Conservation (phyloP, 495 filamentous ascomycete genomes). For the Penicillium macrosclerotiorum region DNA sequence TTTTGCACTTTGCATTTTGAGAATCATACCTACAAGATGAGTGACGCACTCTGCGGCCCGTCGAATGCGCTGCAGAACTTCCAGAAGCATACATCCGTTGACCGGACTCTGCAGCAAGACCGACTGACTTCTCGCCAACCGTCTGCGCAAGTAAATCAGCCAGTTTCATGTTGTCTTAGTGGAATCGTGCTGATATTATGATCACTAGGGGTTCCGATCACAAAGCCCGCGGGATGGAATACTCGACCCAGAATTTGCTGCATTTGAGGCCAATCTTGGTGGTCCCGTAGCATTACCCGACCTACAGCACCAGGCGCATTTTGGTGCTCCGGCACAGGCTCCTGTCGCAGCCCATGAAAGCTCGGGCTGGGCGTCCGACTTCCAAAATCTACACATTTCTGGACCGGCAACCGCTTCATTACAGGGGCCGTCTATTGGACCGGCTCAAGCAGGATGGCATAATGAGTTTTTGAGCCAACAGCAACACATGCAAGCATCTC, state of each 20-base stretch:
- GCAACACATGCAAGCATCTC: conserved; percentile 24
- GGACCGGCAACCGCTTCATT: conserved; percentile 35
- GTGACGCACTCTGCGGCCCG: conserved; percentile 82
- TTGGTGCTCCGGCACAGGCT: conserved; percentile 17
- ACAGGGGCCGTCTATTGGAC: conserved; percentile 29
- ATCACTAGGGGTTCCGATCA: conserved; percentile 60
- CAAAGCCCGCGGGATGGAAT: conserved; percentile 51
- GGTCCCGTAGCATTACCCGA: conserved; percentile 27
- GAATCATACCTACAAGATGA: conserved; percentile 51
- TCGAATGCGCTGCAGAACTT: conserved; percentile 86
- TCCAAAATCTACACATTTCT: conserved; percentile 47
- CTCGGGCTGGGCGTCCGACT: conserved; percentile 48
- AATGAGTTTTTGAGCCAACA: conserved; percentile 53
- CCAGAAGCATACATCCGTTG: conserved; percentile 73
- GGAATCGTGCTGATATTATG: conserved; percentile 15
- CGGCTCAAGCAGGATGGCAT: conserved; percentile 48
- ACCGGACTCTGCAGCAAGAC: conserved; percentile 85
- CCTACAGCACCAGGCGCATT: conserved; percentile 31
- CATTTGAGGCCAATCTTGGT: conserved; percentile 59
- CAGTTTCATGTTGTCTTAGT: neutral
- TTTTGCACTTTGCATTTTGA: neutral
- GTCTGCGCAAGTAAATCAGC: conserved; percentile 50
- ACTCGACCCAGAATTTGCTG: conserved; percentile 67
- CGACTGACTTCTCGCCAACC: conserved; percentile 55
- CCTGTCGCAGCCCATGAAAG: conserved; percentile 16